Conservation (phyloP, 495 filamentous ascomycete species). For the Penicillium taxi region DNA sequence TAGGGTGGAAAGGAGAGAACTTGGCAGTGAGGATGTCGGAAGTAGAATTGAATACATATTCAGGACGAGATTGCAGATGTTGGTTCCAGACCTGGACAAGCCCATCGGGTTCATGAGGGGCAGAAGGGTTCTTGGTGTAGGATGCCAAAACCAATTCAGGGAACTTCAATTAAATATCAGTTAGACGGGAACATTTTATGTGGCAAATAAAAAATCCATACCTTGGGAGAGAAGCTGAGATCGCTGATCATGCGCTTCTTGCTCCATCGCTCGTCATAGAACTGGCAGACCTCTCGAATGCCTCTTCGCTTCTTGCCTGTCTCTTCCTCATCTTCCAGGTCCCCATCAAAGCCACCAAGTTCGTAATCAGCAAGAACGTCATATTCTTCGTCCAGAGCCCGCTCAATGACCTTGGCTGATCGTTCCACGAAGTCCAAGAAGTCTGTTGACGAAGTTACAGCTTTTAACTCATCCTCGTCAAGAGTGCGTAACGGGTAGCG, state of each 20-base stretch:
- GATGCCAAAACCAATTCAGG: conserved; percentile 86
- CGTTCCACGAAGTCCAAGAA: conserved; percentile 93
- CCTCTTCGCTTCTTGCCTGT: conserved; percentile 68
- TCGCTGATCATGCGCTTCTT: conserved; percentile 94
- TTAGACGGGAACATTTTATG: background rate
- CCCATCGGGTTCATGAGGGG: conserved; percentile 91
- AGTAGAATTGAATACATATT: conserved; percentile 93
- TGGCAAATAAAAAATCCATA: no score
- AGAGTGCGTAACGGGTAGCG: conserved; percentile 77
- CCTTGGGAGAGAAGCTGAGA: conserved; percentile 87
- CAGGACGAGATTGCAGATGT: conserved; percentile 84
- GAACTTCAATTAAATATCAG: conserved; percentile 45
- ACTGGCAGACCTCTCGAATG: conserved; percentile 82
- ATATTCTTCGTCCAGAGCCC: conserved; percentile 86
- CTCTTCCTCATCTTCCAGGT: conserved; percentile 80
- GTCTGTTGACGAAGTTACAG: conserved; percentile 84
- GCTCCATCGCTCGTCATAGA: conserved; percentile 92
- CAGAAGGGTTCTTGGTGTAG: conserved; percentile 93
- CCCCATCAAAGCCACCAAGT: conserved; percentile 55
- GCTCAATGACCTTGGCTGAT: conserved; percentile 94
- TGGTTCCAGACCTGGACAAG: conserved; percentile 96
- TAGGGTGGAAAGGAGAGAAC: conserved; percentile 96
- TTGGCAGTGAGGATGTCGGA: conserved; percentile 93
- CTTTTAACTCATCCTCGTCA: conserved; percentile 77
- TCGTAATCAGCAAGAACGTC: conserved; percentile 94